Conservation (phyloP, 306 rosid genomes). For the Biancaea sappan region DNA sequence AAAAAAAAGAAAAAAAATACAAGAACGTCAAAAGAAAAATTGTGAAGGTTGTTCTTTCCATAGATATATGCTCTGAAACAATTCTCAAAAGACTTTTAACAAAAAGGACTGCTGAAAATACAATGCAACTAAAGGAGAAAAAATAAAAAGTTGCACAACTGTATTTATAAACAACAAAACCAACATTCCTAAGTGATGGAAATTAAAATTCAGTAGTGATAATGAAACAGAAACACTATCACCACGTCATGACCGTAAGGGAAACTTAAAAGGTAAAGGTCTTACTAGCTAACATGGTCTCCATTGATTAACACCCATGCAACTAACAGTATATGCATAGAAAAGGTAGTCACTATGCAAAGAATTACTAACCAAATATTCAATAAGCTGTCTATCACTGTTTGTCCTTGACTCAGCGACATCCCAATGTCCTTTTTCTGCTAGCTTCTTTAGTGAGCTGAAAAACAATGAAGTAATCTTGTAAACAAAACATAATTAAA, state of each 20-base stretch:
- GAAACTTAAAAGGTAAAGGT: slow-evolving; percentile 25
- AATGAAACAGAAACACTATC: neutral
- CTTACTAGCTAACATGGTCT: neutral
- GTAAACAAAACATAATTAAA: slow-evolving; percentile 22
- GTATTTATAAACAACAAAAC: slow-evolving; percentile 14
- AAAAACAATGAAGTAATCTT: slow-evolving; percentile 31
- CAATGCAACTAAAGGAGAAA: slow-evolving; percentile 2
- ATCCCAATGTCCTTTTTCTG: slow-evolving; percentile 97
- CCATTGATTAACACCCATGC: slow-evolving; percentile 2
- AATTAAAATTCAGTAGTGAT: slow-evolving; percentile 9
- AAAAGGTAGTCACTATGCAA: slow-evolving; percentile 29
- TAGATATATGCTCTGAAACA: neutral
- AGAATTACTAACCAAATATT: slow-evolving; percentile 76
- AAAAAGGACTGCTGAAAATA: slow-evolving; percentile 14
- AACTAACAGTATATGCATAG: neutral
- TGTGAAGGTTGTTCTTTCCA: neutral
- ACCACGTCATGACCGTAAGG: slow-evolving; percentile 5
- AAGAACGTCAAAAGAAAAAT: no score
- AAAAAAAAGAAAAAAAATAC: no score
- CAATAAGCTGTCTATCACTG: slow-evolving; percentile 75
- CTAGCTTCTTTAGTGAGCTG: slow-evolving; percentile 84
- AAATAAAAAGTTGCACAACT: no score
- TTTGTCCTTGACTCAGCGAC: slow-evolving; percentile 88
- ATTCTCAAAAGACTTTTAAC: neutral
- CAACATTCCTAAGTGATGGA: slow-evolving; percentile 2